Percentiles rank a stretch among this genome's conserved stretches.
phyloP scores from a whole-genome alignment of 208 protist species.

The Crithidia acanthocephali region DNA sequence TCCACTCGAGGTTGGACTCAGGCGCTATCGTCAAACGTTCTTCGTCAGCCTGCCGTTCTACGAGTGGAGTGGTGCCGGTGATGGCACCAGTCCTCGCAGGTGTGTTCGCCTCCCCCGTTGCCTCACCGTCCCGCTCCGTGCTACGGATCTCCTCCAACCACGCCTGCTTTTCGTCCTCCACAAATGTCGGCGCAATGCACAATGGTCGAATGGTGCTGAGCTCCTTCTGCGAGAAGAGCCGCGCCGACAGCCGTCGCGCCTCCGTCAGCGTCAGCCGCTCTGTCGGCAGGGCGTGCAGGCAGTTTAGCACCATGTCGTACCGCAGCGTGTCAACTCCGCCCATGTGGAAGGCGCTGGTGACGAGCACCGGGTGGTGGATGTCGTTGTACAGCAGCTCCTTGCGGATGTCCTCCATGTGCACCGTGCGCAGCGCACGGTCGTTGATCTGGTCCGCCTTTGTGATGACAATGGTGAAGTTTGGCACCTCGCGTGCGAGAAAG shows the following conservation, averaged over 20 bases:
- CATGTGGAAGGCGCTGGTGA: constrained; percentile 87
- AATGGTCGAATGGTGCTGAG: constrained; percentile 74
- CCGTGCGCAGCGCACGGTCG: constrained; percentile 34
- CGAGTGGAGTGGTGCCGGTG: neutral
- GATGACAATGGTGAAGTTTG: constrained; percentile 91
- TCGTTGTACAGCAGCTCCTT: constrained; percentile 82
- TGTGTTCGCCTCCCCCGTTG: neutral
- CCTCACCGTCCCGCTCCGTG: constrained; percentile 11
- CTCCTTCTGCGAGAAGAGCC: constrained; percentile 79
- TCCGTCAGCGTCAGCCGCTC: constrained; percentile 85
- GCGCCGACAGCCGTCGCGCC: constrained; percentile 71
- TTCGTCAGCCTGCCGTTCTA: too few relatives aligned
- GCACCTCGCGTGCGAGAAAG: constrained; percentile 82
- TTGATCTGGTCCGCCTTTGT: constrained; percentile 87
- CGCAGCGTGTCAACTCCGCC: constrained; percentile 88
- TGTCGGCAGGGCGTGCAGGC: constrained; percentile 76
- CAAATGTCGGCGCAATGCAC: constrained; percentile 60
- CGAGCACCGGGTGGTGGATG: constrained; percentile 83
- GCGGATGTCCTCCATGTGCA: constrained; percentile 69
- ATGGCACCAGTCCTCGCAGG: neutral
- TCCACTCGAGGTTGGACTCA: too few relatives aligned
- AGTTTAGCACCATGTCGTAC: constrained; percentile 93
- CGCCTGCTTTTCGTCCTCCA: constrained; percentile 60
- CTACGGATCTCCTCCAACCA: constrained; percentile 42
- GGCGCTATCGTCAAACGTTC: too few relatives aligned